Evolutionary conservation across 305 asterid genomes (phyloP).

Genomic region (Andrographis paniculata): DNA sequence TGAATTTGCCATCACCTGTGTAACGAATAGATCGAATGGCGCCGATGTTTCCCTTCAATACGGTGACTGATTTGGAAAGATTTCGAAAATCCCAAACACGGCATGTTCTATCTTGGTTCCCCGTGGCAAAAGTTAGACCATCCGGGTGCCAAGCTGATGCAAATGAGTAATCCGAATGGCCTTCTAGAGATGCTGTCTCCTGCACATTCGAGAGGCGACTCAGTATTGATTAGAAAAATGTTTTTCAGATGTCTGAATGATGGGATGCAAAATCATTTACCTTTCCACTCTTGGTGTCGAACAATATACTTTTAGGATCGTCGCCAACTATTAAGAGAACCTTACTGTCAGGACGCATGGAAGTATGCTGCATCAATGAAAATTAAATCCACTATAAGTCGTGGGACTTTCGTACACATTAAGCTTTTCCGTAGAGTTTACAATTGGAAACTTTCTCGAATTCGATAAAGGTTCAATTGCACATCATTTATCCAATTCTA

Average conservation of each 20-base stretch:
- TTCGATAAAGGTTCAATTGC: too few species aligned
- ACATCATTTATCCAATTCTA: too few species aligned
- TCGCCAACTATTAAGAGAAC: constrained; percentile 75
- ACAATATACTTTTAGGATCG: constrained; percentile 52
- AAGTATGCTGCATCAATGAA: constrained; percentile 54
- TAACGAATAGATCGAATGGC: constrained; percentile 66
- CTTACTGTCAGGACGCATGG: constrained; percentile 75
- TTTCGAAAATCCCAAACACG: constrained; percentile 66
- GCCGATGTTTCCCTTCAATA: constrained; percentile 61
- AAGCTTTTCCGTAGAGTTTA: constrained; percentile 3
- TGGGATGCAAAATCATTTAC: constrained; percentile 26
- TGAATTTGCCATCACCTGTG: constrained; percentile 57
- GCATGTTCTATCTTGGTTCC: constrained; percentile 73
- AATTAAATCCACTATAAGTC: neutral
- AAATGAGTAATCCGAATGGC: constrained; percentile 63
- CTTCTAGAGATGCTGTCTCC: constrained; percentile 43
- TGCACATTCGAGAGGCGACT: constrained; percentile 18
- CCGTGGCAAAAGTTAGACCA: constrained; percentile 67
- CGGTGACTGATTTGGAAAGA: constrained; percentile 38
- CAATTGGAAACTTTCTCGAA: too few species aligned
- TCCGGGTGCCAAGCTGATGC: constrained; percentile 86
- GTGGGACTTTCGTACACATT: neutral
- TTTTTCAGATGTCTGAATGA: neutral
- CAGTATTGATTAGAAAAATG: neutral
- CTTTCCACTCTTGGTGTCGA: constrained; percentile 68